Evolutionary conservation across 139 green algal species (phyloP), one percentile per base, ranked within the genome.

Genomic region (Tetradesmus lagerheimii): DNA sequence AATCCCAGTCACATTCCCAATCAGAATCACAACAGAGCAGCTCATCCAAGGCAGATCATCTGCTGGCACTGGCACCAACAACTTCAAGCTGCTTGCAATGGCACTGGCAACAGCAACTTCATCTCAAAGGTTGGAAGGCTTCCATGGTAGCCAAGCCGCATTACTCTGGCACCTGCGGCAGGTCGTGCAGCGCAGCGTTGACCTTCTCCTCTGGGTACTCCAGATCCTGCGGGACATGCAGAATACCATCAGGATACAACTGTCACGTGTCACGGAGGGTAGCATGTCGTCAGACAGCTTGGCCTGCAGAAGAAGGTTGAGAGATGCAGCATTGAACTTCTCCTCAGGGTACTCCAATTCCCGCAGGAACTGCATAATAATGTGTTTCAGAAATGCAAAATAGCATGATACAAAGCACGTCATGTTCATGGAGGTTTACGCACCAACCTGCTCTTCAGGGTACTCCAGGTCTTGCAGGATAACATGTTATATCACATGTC

Each of bases 221-320:
- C 29, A 87, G 50, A 34, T 87, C 81, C 81, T 87, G 79, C 43
- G n/a, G n/a, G n/a, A n/a, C n/a, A n/a, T n/a, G n/a, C n/a, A n/a
- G 38, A 38, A 34, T 35, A 80, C 41, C 31, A 80, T 12, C 5
- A 1, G 16, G 29, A 74, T 57, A 12, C 11, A 9, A 57, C 11
- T 57, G 45, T 2, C 11, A 57, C 45, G 14, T 57, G 45, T 57
- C 1, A 57, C 14, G 11, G 11, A 57, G 11, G 11, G 45, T 57
- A n/a, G n/a, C 45, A 57, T 57, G 45, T 57, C 11, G 14, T 12
- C 11, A 57, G 45, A 57, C 11, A 57, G 1, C 45, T 9, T 18
- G 45, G 45, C 45, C 11, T 12, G 11, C 45, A 57, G 11, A 9
- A n/a, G n/a, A n/a, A n/a, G n/a, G n/a, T 57, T 1, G 0, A 74